Evolutionary conservation across 106 monocot species (phyloP), one percentile per base, ranked within the genome.

Genomic region (Iris macrosiphon): DNA sequence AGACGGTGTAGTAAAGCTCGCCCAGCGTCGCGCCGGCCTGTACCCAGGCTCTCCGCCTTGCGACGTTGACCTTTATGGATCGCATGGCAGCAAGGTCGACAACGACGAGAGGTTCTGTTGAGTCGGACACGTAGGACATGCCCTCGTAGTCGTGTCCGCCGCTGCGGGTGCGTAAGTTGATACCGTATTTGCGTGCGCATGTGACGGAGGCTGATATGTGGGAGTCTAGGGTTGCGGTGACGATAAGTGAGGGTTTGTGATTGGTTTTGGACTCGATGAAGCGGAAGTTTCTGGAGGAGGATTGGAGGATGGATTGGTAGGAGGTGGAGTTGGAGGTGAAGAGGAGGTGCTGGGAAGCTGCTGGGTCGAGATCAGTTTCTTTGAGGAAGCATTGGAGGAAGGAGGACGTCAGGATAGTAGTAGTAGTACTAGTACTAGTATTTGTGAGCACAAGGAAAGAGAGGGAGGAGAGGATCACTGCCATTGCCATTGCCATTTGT

Each of bases 121-220:
- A 0, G 4, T 25, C 25, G 50, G 73, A 66, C 15, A 50, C 59
- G 58, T 75, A 85, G 9, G 84, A 85, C 60, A 84, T 52, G 39
- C 72, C 84, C 45, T 79, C 84, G 40, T 76, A 79, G 68, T 84
- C 84, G 28, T 84, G 84, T 4, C 84, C 79, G 31, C 84, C 84
- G 61, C 80, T 85, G 18, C 79, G 85, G 26, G 59, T 59, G 9
- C 85, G 59, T 8, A 69, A 1, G 4, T 18, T 43, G 3, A 76
- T 24, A 10, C 58, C 39, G 52, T 68, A 20, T 1, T 6, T 12
- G 1, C 54, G 52, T n/a, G 65, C 47, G 52, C 84, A 84, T 39
- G 17, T 7, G 32, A 85, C 50, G 26, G 65, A 0, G 0, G 79
- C 60, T 15, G 75, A 71, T 15, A 72, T 78, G 10, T 87, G 78